Base-by-base conservation (phyloP, 495 filamentous ascomycete genomes). In the Xeromyces bisporus region DNA sequence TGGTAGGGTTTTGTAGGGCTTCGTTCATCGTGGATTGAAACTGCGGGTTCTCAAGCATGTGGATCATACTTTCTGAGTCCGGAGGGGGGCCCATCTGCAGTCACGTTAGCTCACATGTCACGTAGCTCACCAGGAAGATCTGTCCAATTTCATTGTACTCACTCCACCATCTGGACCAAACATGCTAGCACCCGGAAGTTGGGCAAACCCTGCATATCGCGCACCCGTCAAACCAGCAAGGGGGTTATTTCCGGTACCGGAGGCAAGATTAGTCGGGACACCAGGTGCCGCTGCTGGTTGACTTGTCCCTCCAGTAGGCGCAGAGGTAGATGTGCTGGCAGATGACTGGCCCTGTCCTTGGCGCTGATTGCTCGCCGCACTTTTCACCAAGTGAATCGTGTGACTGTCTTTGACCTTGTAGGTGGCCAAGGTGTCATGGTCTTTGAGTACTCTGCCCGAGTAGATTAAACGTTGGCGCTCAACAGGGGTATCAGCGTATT, bases 121-220 rank as follows among this genome's bases (percentile, higher is more conserved):
- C 4, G 24, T 28, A 28, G 26, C 14, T 3, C 26, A 4, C 11
- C 2, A 7, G 26, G 16, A 21, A 21, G 20, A 5, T 21, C 4
- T 21, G 4, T 21, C 20, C 5, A 4, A 9, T 5, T 5, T 4
- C 3, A 17, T 7, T 20, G 10, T 21, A 76, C 87, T 67, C 67
- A 96, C 91, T 24, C 91, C 91, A 37, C 89, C 89, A 55, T 99
- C 91, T 27, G 87, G 81, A 11, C 91, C 91, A 55, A 99, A 99
- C 56, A 89, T 71, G 31, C 81, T 82, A 16, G 75, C 74, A 29
- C 78, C 80, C 5, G 91, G 91, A 17, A 99, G 66, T 40, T 81
- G 81, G 20, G 80, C 78, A 51, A 87, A 80, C 2, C 91, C 91
- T 15, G 91, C 91, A 55, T 91, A 94, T 38, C 91, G 66, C 18